Evolutionary conservation across 257 asterid genomes (phyloP).

Genomic region (Cruciata laevipes): DNA sequence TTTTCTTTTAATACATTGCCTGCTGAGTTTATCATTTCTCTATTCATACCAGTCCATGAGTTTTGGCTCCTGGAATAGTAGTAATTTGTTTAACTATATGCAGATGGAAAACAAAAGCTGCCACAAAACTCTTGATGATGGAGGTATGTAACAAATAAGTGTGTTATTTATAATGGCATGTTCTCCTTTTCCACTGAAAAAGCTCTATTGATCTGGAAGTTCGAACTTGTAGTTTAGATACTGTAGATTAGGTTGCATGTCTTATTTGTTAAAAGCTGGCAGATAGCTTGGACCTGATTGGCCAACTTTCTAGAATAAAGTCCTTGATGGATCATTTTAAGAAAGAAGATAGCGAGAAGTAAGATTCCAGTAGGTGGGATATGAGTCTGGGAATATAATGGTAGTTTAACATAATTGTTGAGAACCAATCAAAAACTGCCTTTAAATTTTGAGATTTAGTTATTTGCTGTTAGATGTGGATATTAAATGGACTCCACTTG

Average conservation of each 20-base stretch:
- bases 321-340: not conserved
- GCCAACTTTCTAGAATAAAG: not conserved
- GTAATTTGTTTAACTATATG: conserved; percentile 24
- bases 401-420: not conserved
- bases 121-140: conserved; percentile 28
- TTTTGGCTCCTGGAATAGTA: not conserved
- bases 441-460: not conserved
- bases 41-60: not conserved
- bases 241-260: not conserved
- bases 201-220: not conserved
- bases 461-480: not conserved
- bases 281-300: conserved; percentile 4
- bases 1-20: not conserved
- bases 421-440: conserved; percentile 1
- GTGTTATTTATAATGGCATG: not conserved
- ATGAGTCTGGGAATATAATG: not conserved
- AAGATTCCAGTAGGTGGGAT: not conserved
- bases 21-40: not conserved
- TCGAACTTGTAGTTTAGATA: not conserved
- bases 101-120: conserved; percentile 37
- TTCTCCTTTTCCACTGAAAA: not conserved
- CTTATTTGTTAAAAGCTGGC: not conserved
- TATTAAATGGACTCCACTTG: not conserved
- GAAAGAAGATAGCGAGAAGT: not conserved
- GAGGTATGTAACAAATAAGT: conserved; percentile 35